These are phyloP conservation scores for Apiosordaria backusii DNA, from an alignment of 495 filamentous ascomycete species.

Conservation along the genomic window DNA sequence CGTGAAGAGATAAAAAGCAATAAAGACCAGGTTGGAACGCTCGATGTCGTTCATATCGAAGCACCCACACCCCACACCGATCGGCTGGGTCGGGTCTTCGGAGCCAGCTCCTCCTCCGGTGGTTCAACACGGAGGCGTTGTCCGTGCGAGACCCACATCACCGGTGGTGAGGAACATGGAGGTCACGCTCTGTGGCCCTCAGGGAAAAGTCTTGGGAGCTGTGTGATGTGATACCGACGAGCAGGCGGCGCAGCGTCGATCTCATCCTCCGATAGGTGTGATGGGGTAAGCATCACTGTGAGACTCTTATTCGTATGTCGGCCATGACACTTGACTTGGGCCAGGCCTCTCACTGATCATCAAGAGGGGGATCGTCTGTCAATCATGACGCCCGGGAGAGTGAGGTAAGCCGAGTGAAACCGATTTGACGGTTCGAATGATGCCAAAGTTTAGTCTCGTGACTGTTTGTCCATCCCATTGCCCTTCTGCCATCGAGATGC, in stretches of 20 bases:
- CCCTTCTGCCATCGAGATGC: not conserved
- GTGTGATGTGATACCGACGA: not conserved
- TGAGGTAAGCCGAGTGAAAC: conserved; percentile 13
- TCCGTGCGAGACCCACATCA: not conserved
- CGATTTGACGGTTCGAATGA: not conserved
- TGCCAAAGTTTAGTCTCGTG: not conserved
- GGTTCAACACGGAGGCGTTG: conserved; percentile 1
- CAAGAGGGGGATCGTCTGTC: conserved; percentile 4
- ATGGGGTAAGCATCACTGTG: not conserved
- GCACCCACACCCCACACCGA: not conserved
- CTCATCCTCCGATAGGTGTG: conserved; percentile 4
- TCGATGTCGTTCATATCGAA: not conserved
- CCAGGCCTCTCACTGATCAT: not conserved
- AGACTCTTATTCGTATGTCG: not conserved
- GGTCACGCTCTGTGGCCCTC: not conserved
- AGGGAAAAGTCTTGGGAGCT: not conserved
- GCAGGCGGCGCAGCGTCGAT: conserved; percentile 1
- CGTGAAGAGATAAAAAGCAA: not conserved
- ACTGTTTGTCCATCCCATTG: not conserved
- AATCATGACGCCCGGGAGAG: conserved; percentile 11
- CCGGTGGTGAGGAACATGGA: not conserved
- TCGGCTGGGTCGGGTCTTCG: not conserved
- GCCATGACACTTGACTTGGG: not conserved
- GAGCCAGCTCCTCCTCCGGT: not conserved
- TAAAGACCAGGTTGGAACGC: not conserved